Conservation (phyloP, 805 yeast species). For the Barnettozyma wickerhamii region DNA sequence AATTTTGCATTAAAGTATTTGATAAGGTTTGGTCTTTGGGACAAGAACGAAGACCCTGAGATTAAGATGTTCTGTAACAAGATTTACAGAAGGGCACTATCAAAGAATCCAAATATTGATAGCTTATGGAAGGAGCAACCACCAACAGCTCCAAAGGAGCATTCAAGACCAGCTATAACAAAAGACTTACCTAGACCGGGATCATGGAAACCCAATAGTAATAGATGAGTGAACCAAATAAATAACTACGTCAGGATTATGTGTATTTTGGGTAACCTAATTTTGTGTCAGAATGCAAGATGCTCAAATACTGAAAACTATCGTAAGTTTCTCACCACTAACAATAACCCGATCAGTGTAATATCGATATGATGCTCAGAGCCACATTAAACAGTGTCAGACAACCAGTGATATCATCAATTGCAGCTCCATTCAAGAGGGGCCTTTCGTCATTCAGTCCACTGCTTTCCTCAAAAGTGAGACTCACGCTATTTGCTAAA, state of each 20-base stretch:
- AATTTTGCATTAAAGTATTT: conserved; percentile 12
- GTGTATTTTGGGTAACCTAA: too few relatives aligned
- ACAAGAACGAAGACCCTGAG: conserved; percentile 2
- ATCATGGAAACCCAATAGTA: conserved; percentile 6
- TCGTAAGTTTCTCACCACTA: too few relatives aligned
- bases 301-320: too few relatives aligned
- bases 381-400: too few relatives aligned
- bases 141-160: neutral
- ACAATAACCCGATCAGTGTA: too few relatives aligned
- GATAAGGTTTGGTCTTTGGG: conserved; percentile 3
- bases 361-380: too few relatives aligned
- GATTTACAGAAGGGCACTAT: conserved; percentile 2
- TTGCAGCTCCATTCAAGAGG: too few relatives aligned
- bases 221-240: neutral
- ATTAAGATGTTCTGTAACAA: neutral
- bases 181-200: conserved; percentile 7
- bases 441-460: neutral
- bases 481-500: conserved; percentile 61
- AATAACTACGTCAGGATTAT: too few relatives aligned
- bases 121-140: conserved; percentile 4
- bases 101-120: conserved; percentile 7
- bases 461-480: conserved; percentile 15
- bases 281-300: too few relatives aligned
- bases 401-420: neutral
- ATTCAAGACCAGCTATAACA: neutral